Evolutionary conservation across 2,329 filamentous ascomycete species (phyloP), one percentile per base, ranked within the genome.

Genomic region (Phialemoniopsis sp.): DNA sequence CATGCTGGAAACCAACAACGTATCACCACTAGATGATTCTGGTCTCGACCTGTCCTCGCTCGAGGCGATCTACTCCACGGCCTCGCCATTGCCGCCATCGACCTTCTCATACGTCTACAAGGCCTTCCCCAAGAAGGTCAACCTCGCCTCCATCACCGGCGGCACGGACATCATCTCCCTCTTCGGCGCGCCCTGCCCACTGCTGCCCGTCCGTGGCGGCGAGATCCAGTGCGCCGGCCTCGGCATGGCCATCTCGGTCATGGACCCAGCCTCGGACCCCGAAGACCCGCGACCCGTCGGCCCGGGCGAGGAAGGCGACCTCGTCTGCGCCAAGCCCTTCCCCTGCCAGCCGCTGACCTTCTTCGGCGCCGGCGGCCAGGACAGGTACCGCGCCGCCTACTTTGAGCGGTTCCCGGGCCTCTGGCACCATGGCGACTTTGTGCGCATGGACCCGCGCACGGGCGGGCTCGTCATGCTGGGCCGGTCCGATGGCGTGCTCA

Each of bases 381-480:
- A 69, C n/a, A 89, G 89, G 60, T 97, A 97, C 64, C 72, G 73
- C 35, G 76, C 78, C 21, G 87, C 84, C 41, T 98, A 98, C 63
- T 98, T 98, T 54, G 87, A 93, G 45, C 78, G 82, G 7, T 97
- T 95, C 57, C 67, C 70, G 2, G 67, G 74, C 2, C 73, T 88
- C 13, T 97, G 93, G 93, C 89, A 95, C 56, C 91, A 98, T 55
- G 91, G 91, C 21, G 93, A 98, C 62, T 97, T 96, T 56, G 79
- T 96, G 28, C 70, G 72, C 31, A 73, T 82, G 8, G 85, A 89
- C 50, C 76, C 80, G 0, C 55, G 66, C 13, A 93, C 87, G 0
- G 82, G 87, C 12, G 88, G 89, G 0, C 66, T 97, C 9, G 73
- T 89, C 48, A 97, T 97, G 91, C 76, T 97, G 0, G 91, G 93